Evolutionary conservation across 2,329 filamentous ascomycete genomes (phyloP).

Genomic region (Fusarium piperis): DNA sequence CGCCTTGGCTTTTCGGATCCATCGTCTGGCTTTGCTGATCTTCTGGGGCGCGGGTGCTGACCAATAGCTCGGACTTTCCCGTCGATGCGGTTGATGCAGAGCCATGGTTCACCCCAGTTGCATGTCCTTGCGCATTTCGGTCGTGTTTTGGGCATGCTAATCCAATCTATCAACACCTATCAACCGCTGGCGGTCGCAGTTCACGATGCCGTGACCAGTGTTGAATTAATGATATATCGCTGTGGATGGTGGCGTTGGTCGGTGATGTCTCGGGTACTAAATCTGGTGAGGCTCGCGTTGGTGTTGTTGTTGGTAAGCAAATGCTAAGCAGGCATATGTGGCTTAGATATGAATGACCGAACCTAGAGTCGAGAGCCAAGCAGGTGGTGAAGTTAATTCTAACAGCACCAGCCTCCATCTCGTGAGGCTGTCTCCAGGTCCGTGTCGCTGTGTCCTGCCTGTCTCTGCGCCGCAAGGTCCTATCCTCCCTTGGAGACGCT

Average conservation of each 20-base stretch:
- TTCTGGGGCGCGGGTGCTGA: slow-evolving; percentile 11
- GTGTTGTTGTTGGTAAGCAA: slow-evolving; percentile 6
- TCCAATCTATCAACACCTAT: neutral
- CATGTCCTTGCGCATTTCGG: neutral
- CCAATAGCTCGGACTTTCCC: slow-evolving; percentile 33
- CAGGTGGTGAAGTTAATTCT: neutral
- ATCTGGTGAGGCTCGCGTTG: neutral
- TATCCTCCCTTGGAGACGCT: neutral
- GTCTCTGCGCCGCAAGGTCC: neutral
- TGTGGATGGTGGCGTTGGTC: slow-evolving; percentile 3
- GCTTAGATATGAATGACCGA: slow-evolving; percentile 7
- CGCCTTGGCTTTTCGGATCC: slow-evolving; percentile 25
- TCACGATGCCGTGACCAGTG: neutral
- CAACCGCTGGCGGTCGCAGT: neutral
- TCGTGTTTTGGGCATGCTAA: slow-evolving; percentile 7
- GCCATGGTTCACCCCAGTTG: slow-evolving; percentile 12
- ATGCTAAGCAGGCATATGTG: neutral
- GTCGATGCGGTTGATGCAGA: slow-evolving; percentile 35
- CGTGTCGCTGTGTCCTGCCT: slow-evolving; percentile 4
- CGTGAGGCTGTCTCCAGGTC: slow-evolving; percentile 18
- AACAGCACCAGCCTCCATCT: neutral
- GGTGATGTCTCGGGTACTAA: slow-evolving; percentile 13
- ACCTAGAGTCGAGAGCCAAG: slow-evolving; percentile 7
- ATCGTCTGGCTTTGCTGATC: slow-evolving; percentile 26
- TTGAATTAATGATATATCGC: neutral